Conservation (phyloP, 179 eudicot species). For the Monotropa hypopitys region DNA sequence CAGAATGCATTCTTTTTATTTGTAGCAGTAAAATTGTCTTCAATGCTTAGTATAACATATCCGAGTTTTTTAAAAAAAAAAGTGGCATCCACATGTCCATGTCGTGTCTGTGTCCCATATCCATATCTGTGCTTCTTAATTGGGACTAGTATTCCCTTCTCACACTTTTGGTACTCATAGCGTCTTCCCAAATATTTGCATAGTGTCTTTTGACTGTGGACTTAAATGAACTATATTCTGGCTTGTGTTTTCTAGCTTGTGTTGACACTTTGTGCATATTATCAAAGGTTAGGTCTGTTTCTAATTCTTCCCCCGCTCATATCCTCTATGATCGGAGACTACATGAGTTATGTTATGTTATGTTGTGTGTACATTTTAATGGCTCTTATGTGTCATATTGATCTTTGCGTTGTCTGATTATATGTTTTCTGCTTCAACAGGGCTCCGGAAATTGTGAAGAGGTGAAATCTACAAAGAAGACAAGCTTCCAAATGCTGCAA, state of each 20-base stretch:
- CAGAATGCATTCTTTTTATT: too few species aligned
- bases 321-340: too few species aligned
- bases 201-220: background rate
- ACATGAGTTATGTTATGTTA: too few species aligned
- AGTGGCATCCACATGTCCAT: too few species aligned
- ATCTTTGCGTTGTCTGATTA: conserved; percentile 2
- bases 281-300: too few species aligned
- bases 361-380: background rate
- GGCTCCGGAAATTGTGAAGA: conserved; percentile 29
- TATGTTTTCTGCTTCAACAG: conserved; percentile 20
- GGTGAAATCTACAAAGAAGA: conserved; percentile 20
- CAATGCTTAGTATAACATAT: too few species aligned
- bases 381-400: background rate
- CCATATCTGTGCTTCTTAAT: too few species aligned
- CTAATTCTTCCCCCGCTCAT: too few species aligned
- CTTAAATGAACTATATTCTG: background rate
- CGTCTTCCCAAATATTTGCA: background rate
- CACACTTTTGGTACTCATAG: background rate
- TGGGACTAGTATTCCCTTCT: background rate
- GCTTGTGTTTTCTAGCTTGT: background rate
- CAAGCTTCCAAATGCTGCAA: conserved; percentile 11
- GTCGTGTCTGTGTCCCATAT: too few species aligned
- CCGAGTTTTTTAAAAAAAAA: too few species aligned
- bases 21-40: too few species aligned
- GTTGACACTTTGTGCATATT: too few species aligned